Conservation (phyloP, 176 grass and related monocot genomes). For the Oryza punctata region DNA sequence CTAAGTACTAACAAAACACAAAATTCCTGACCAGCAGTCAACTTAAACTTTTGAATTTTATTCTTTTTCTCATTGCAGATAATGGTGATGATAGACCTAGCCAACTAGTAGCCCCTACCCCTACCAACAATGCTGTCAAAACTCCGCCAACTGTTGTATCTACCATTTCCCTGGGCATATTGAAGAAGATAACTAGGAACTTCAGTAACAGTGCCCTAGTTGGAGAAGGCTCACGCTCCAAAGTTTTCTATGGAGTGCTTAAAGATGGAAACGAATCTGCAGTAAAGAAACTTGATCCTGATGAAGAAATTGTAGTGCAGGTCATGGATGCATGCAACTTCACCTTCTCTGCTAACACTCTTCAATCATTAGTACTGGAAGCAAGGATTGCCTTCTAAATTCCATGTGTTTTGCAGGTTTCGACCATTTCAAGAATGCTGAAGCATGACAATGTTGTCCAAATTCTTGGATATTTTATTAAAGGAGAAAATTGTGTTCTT, state of each 20-base stretch:
- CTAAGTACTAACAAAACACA: no score
- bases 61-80: no score
- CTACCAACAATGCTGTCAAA: constrained; percentile 25
- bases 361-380: background rate
- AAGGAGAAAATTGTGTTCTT: constrained; percentile 39
- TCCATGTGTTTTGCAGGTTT: constrained; percentile 30
- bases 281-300: constrained; percentile 57
- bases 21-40: no score
- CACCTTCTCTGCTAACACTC: background rate
- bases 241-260: constrained; percentile 59
- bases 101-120: background rate
- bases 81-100: no score
- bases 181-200: constrained; percentile 59
- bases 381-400: background rate
- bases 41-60: no score
- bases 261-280: constrained; percentile 48
- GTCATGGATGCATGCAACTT: no score
- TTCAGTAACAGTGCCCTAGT: constrained; percentile 55
- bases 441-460: constrained; percentile 45
- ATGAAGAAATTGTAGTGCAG: constrained; percentile 46
- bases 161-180: constrained; percentile 51
- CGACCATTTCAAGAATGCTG: constrained; percentile 43
- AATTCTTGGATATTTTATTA: constrained; percentile 47
- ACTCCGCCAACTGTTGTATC: constrained; percentile 53
- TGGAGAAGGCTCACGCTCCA: constrained; percentile 48